A percentile compares a stretch with the other conserved stretches of the same genome.
Evolutionary conservation across 2,329 filamentous ascomycete genomes (phyloP).

Genomic region (Bisporella sp.): DNA sequence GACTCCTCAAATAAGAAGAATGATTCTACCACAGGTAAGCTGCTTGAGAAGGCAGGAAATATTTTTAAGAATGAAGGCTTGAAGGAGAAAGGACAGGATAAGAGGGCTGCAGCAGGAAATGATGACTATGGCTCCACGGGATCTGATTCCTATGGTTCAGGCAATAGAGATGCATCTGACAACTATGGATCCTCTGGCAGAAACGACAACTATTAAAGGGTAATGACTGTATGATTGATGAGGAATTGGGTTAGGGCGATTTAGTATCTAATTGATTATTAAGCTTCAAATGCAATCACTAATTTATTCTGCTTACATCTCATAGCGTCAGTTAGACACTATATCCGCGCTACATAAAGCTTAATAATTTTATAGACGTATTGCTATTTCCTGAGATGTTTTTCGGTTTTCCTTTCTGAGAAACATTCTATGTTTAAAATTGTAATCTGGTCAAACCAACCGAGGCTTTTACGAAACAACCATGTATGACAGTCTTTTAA

Average conservation of each 20-base stretch:
- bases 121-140: conserved; percentile 11
- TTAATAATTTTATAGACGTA: no score
- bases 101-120: conserved; percentile 36
- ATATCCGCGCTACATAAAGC: no score
- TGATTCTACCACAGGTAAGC: conserved; percentile 39
- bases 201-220: neutral
- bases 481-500: no score
- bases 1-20: conserved; percentile 9
- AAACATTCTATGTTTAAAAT: no score
- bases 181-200: neutral
- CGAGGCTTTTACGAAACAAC: no score
- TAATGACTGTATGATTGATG: neutral
- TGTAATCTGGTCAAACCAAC: no score
- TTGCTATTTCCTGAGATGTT: no score
- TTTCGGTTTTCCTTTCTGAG: no score
- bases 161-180: neutral
- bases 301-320: no score
- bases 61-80: conserved; percentile 41
- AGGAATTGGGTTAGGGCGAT: conserved; percentile 1
- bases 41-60: conserved; percentile 51
- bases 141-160: neutral
- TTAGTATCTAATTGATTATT: no score
- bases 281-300: no score
- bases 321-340: no score
- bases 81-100: conserved; percentile 41